phyloP scores from a whole-genome alignment of 352 stramenopile species.

The Phytophthora fragariaefolia region DNA sequence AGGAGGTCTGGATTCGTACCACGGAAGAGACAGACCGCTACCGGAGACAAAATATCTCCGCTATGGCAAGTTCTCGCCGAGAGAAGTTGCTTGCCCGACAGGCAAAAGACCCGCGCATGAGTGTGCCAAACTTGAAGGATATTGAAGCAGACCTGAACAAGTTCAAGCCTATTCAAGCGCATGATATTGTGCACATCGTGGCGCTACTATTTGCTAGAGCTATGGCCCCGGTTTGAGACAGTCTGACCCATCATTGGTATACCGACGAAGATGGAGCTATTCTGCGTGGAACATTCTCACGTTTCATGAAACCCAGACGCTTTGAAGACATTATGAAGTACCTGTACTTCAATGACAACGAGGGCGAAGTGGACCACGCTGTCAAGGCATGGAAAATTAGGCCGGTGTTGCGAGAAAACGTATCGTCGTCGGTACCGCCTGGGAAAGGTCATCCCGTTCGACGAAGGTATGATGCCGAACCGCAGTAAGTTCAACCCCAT shows the following conservation, averaged over 20 bases:
- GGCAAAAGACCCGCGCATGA: conserved; percentile 3
- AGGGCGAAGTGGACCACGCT: background rate
- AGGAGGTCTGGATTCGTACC: conserved; percentile 22
- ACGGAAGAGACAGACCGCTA: conserved; percentile 22
- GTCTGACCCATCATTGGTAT: conserved; percentile 15
- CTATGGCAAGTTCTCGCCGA: background rate
- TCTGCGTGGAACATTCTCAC: conserved; percentile 20
- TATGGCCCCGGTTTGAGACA: conserved; percentile 6
- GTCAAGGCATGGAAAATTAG: too few species aligned
- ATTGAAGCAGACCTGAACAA: conserved; percentile 7
- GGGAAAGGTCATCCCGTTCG: too few species aligned
- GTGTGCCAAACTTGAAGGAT: conserved; percentile 7
- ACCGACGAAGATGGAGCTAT: conserved; percentile 14
- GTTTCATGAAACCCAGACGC: conserved; percentile 21
- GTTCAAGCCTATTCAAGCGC: conserved; percentile 16
- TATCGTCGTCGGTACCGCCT: too few species aligned
- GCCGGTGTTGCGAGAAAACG: too few species aligned
- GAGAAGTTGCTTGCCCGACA: background rate
- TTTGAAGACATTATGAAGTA: conserved; percentile 26
- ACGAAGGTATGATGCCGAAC: too few species aligned
- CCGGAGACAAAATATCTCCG: conserved; percentile 6
- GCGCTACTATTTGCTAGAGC: conserved; percentile 18
- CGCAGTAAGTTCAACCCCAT: too few species aligned
- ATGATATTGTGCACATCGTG: conserved; percentile 24
- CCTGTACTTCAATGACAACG: conserved; percentile 33